Evolutionary conservation across 2,329 filamentous ascomycete genomes (phyloP).

Genomic region (Pseudopyricularia javanii): DNA sequence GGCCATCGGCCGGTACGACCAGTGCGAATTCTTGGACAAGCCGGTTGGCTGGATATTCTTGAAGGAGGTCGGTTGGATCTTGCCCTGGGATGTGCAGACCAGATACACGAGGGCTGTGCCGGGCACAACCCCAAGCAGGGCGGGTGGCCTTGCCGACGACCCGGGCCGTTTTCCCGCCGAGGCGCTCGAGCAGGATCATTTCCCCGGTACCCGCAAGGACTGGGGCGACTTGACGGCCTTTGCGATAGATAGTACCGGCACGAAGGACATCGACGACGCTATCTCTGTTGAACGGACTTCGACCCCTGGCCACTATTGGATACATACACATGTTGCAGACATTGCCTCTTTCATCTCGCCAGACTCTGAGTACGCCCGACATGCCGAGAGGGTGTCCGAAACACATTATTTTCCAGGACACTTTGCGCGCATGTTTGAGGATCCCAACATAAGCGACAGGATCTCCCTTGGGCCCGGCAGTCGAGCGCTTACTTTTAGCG

Average conservation of each 20-base stretch:
- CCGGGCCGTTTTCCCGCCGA: constrained; percentile 14
- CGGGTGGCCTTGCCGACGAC: constrained; percentile 22
- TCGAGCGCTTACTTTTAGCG: constrained; percentile 50
- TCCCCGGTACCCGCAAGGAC: constrained; percentile 39
- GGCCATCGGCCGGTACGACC: constrained; percentile 45
- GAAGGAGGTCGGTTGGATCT: constrained; percentile 61
- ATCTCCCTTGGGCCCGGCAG: constrained; percentile 41
- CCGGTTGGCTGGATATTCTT: constrained; percentile 51
- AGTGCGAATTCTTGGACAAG: constrained; percentile 30
- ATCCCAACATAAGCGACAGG: constrained; percentile 29
- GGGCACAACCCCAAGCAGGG: constrained; percentile 27
- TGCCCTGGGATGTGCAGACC: constrained; percentile 57
- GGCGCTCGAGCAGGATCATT: constrained; percentile 27
- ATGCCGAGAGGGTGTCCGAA: constrained; percentile 47
- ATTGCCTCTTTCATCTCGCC: constrained; percentile 58
- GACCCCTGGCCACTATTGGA: constrained; percentile 48
- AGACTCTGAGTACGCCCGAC: constrained; percentile 42
- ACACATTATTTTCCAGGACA: constrained; percentile 50
- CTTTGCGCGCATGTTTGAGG: constrained; percentile 44
- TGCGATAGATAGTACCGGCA: constrained; percentile 57
- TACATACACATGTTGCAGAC: constrained; percentile 70
- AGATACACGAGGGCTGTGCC: constrained; percentile 49
- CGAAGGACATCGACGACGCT: constrained; percentile 68
- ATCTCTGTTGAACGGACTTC: constrained; percentile 55
- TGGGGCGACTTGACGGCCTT: constrained; percentile 51